Base-by-base conservation (phyloP, 192 early-diverging fungal genomes). In the Linnemannia zychae region DNA sequence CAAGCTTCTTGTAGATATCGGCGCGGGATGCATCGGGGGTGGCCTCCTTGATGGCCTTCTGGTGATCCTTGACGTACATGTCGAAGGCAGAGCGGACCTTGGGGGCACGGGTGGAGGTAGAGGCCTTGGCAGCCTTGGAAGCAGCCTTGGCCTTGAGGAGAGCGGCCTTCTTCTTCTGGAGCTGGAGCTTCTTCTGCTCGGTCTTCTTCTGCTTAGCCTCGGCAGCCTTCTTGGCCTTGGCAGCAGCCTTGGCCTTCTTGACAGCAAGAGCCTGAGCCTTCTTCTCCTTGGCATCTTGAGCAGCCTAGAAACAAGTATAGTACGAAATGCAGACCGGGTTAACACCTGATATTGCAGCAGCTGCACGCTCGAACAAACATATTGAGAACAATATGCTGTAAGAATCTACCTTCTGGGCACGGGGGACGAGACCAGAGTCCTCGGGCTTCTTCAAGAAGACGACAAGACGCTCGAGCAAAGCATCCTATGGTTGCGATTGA, bases 21-120 rank as follows among this genome's bases (percentile, higher is more conserved):
- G 83, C 83, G 36, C 83, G 83, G 2, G 83, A 85, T 24, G 67
- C 83, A 34, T 85, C 78, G 28, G 83, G 83, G 18, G 31, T 13
- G 50, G 74, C 73, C 16, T 79, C 83, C 78, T 76, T 79, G 63
- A 79, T 65, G 28, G 44, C 77, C 78, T 85, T 85, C 37, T 71
- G 73, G 67, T 85, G 83, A 0, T 79, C 83, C 78, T 85, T 85
- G n/a, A 71, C 74, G 72, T 79, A 85, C 83, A 85, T 85, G 74
- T 85, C 83, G 48, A 79, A 85, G 28, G 73, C 77, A 40, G 83
- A 85, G 40, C 83, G 83, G 48, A 79, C 36, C 74, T 85, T 85
- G 63, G 66, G 74, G 53, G 57, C 34, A n/a, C 67, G 65, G 46
- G 79, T 40, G 9, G 66, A 22, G 12, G 67, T 37, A 37, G 76